Evolutionary conservation across 768 basidiomycete species (phyloP).

Genomic region (Rhodosporidiobolus odoratus): DNA sequence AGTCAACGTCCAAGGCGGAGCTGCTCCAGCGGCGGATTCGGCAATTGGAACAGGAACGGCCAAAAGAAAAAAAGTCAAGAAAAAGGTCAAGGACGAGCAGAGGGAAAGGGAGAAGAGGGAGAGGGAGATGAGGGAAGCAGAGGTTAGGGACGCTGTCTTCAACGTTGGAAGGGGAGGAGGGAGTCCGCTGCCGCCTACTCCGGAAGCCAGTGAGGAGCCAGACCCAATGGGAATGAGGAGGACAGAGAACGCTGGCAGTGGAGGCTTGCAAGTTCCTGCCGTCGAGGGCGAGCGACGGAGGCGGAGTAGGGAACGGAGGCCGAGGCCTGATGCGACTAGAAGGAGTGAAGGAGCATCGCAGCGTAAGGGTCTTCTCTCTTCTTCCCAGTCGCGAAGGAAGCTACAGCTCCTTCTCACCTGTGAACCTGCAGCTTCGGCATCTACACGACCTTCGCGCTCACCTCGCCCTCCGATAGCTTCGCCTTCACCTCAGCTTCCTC

Average conservation of each 20-base stretch:
- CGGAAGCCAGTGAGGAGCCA: background rate
- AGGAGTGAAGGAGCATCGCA: too few relatives aligned
- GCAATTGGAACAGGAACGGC: background rate
- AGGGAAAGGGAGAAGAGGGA: slow-evolving; percentile 1
- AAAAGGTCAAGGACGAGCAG: slow-evolving; percentile 10
- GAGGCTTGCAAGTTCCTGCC: too few relatives aligned
- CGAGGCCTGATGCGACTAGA: too few relatives aligned
- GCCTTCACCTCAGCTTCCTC: background rate
- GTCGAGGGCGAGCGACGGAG: too few relatives aligned
- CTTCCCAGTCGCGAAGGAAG: background rate
- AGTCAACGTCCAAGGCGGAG: background rate
- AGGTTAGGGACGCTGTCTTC: slow-evolving; percentile 10
- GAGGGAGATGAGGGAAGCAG: background rate
- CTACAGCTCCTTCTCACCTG: background rate
- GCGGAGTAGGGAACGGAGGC: too few relatives aligned
- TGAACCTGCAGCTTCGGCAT: background rate
- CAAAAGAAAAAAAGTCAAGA: background rate
- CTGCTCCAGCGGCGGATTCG: too few relatives aligned
- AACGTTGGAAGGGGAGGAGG: slow-evolving; percentile 23
- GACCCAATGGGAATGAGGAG: background rate
- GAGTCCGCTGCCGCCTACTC: background rate
- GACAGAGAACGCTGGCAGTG: background rate
- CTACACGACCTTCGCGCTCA: background rate
- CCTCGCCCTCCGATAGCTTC: background rate
- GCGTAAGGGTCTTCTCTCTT: too few relatives aligned